A percentile compares a stretch with the other conserved stretches of the same genome.
phyloP scores from a whole-genome alignment of 306 rosid genomes.

The Glycyrrhiza uralensis region DNA sequence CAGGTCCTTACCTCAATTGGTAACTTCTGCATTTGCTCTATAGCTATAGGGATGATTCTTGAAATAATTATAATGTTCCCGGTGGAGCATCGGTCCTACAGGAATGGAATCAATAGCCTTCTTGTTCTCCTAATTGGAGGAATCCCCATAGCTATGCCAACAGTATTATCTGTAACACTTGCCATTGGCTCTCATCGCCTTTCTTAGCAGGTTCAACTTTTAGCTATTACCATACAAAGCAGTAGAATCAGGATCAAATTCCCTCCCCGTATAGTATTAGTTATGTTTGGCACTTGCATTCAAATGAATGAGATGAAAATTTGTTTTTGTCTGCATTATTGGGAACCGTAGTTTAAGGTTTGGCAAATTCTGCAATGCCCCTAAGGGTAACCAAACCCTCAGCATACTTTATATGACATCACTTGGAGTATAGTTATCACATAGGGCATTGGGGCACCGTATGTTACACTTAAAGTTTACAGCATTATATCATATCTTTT shows the following conservation, averaged over 20 bases:
- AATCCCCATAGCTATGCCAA: constrained; percentile 95
- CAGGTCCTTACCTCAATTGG: constrained; percentile 88
- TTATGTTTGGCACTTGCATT: neutral
- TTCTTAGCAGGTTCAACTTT: constrained; percentile 70
- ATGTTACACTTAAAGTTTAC: neutral
- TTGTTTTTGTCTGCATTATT: neutral
- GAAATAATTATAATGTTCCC: constrained; percentile 89
- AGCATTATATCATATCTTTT: neutral
- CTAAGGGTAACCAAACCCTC: neutral
- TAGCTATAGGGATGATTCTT: constrained; percentile 82
- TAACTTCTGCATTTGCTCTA: constrained; percentile 89
- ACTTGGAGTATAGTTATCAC: neutral
- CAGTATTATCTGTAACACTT: constrained; percentile 87
- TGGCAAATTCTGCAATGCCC: neutral
- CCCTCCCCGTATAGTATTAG: neutral
- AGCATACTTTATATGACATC: neutral
- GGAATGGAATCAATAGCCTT: constrained; percentile 88
- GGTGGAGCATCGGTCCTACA: constrained; percentile 67
- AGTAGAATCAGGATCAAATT: neutral
- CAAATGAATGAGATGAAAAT: constrained; percentile 1
- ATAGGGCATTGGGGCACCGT: neutral
- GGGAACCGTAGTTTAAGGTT: neutral
- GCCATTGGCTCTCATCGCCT: constrained; percentile 90
- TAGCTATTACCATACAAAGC: neutral
- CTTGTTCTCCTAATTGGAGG: constrained; percentile 94